phyloP scores from a whole-genome alignment of 2,329 filamentous ascomycete genomes.

The Emericellopsis atlantica region DNA sequence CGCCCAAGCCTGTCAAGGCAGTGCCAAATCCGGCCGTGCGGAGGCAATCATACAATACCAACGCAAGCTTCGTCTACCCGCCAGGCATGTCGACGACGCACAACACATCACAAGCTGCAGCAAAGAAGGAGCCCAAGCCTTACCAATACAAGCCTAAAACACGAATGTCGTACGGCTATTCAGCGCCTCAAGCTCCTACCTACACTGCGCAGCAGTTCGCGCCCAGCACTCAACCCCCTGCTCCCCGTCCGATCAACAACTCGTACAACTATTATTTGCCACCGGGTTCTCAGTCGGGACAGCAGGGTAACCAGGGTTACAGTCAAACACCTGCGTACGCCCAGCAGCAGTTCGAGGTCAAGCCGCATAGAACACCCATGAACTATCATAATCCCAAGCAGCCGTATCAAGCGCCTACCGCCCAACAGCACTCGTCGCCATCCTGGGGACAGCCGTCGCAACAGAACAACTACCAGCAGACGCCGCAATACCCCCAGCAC shows the following conservation, averaged over 20 bases:
- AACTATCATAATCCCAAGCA: not conserved
- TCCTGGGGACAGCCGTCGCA: not conserved
- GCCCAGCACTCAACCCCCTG: conserved; percentile 4
- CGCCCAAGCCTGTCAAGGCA: conserved; percentile 22
- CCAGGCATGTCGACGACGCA: conserved; percentile 3
- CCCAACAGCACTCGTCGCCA: not conserved
- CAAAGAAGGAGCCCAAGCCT: conserved; percentile 20
- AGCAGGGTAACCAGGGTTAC: not conserved
- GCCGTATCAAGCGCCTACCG: not conserved
- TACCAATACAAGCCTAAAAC: conserved; percentile 40
- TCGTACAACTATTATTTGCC: conserved; percentile 10
- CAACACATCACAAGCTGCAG: conserved; percentile 7
- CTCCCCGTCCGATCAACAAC: not conserved
- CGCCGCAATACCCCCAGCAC: too few species aligned
- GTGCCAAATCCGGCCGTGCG: too few species aligned
- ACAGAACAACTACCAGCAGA: not conserved
- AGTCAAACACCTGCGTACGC: conserved; percentile 4
- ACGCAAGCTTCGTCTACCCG: conserved; percentile 6
- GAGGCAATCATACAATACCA: conserved; percentile 1
- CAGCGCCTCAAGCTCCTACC: conserved; percentile 2
- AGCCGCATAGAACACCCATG: conserved; percentile 1
- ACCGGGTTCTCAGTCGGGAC: too few species aligned
- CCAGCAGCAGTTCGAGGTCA: conserved; percentile 11
- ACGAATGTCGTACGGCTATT: conserved; percentile 1
- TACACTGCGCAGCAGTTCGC: conserved; percentile 5